Conservation (phyloP, 2,329 filamentous ascomycete genomes). For the Arachnomyces sp. region DNA sequence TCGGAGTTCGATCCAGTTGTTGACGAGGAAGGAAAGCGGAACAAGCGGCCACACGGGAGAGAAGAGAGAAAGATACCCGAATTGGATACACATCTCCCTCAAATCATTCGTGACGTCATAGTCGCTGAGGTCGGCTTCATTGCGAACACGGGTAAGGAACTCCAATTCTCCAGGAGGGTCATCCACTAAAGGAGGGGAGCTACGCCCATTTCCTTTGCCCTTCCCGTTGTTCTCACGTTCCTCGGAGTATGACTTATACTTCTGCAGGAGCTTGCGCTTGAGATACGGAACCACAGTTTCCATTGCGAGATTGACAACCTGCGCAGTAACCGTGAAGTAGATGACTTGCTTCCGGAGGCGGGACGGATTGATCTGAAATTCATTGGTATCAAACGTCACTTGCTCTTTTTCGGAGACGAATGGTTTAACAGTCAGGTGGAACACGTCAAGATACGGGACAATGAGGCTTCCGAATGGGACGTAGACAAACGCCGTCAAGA, state of each 20-base stretch:
- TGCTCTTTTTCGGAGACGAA: slow-evolving; percentile 70
- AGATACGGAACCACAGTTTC: slow-evolving; percentile 79
- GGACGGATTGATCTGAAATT: slow-evolving; percentile 74
- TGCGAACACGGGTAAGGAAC: slow-evolving; percentile 72
- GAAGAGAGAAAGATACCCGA: slow-evolving; percentile 82
- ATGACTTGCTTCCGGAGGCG: slow-evolving; percentile 86
- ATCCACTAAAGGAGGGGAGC: slow-evolving; percentile 42
- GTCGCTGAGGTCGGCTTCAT: slow-evolving; percentile 69
- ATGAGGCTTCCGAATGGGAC: slow-evolving; percentile 81
- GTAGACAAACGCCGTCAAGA: slow-evolving; percentile 88
- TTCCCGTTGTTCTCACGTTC: slow-evolving; percentile 48
- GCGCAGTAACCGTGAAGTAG: slow-evolving; percentile 90
- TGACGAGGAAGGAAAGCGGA: slow-evolving; percentile 76
- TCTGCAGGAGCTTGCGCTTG: slow-evolving; percentile 68
- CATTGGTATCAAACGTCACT: slow-evolving; percentile 44
- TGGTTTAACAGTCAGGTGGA: slow-evolving; percentile 63
- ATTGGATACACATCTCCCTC: slow-evolving; percentile 86
- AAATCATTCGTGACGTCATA: slow-evolving; percentile 91
- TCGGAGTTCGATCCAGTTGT: slow-evolving; percentile 93
- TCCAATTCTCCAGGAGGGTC: slow-evolving; percentile 65
- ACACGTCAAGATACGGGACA: slow-evolving; percentile 77
- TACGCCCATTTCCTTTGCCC: slow-evolving; percentile 24
- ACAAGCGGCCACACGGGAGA: slow-evolving; percentile 94
- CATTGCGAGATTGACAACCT: slow-evolving; percentile 76
- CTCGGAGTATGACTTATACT: slow-evolving; percentile 66